phyloP scores from a whole-genome alignment of 129 eudicot genomes.

The Arctium lappa region DNA sequence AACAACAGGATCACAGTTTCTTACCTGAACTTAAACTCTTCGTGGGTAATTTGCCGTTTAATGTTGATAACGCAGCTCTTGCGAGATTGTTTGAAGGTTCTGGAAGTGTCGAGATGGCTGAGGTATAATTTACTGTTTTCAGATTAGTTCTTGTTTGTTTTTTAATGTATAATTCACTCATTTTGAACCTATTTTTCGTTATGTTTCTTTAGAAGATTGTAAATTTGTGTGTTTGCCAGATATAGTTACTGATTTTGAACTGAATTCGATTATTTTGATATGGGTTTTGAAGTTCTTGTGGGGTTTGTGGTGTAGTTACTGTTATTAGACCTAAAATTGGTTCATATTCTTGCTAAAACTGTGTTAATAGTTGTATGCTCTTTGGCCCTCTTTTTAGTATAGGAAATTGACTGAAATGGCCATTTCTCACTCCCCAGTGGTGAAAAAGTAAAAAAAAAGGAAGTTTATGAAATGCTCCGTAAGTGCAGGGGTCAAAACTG shows the following conservation, averaged over 20 bases:
- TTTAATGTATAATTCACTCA: not conserved
- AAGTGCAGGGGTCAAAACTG: no score
- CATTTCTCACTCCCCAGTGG: no score
- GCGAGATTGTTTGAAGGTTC: slow-evolving; percentile 66
- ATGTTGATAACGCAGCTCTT: slow-evolving; percentile 56
- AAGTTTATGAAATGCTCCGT: no score
- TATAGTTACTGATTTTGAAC: slow-evolving; percentile 1
- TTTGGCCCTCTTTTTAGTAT: not conserved
- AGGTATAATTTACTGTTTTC: slow-evolving; percentile 47
- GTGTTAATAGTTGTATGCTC: not conserved
- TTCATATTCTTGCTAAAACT: not conserved
- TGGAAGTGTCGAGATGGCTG: slow-evolving; percentile 81
- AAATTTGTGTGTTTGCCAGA: not conserved
- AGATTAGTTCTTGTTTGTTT: no score
- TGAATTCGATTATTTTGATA: not conserved
- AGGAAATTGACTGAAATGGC: no score
- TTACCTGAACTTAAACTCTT: slow-evolving; percentile 72
- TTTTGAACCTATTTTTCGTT: not conserved
- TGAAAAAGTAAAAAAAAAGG: no score
- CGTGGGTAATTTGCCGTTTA: slow-evolving; percentile 79
- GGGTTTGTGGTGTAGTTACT: not conserved
- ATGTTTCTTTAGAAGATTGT: not conserved
- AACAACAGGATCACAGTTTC: slow-evolving; percentile 17
- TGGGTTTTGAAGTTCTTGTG: not conserved
- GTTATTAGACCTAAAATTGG: not conserved